Base-by-base conservation (phyloP, 352 stramenopile genomes). In the Chrysophaeum taylorii region DNA sequence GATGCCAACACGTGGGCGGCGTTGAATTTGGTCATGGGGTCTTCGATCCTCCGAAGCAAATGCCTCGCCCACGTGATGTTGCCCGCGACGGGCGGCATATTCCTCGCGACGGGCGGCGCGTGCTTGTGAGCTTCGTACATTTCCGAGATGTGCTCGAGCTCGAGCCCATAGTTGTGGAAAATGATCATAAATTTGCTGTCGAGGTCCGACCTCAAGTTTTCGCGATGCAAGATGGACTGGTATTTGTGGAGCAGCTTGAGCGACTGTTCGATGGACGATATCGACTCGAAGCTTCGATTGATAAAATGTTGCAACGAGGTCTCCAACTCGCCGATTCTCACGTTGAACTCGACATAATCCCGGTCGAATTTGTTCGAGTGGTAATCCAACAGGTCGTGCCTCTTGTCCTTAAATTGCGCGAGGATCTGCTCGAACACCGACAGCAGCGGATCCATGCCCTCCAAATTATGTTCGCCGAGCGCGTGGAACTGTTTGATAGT, bases 401-500 rank as follows among this genome's bases (percentile, higher is more conserved):
- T 87, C 71, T 89, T 83, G 25, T 53, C 60, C 36, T 85, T 78
- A 71, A 94, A 91, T 48, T 89, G 81, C 45, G 73, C 74, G 25
- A 93, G 89, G 57, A 93, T 91, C 15, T 83, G 85, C 63, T 89
- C 77, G 70, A 93, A 93, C 0, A 84, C 88, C 29, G 76, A 73
- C 14, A 91, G 74, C 5, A 94, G 61, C 2, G 79, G 81, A 38
- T 88, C 85, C 85, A 94, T 93, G 27, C 87, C 91, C 75, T 97
- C 90, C 2, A 97, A 80, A 12, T 89, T 90, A 69, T 96, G 91
- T 36, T 89, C 80, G 12, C 82, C 80, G 0, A 97, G 81, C 23
- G 81, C 83, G 0, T 82, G 87, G 76, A 96, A 97, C 78, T 97
- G 89, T 66, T 91, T 84, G 63, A 94, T 92, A 0, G 86, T 94